Percentiles rank a stretch among this genome's conserved stretches.
These are phyloP conservation scores for Petunia axillaris DNA, from an alignment of 257 asterid species.

Conservation along the genomic window DNA sequence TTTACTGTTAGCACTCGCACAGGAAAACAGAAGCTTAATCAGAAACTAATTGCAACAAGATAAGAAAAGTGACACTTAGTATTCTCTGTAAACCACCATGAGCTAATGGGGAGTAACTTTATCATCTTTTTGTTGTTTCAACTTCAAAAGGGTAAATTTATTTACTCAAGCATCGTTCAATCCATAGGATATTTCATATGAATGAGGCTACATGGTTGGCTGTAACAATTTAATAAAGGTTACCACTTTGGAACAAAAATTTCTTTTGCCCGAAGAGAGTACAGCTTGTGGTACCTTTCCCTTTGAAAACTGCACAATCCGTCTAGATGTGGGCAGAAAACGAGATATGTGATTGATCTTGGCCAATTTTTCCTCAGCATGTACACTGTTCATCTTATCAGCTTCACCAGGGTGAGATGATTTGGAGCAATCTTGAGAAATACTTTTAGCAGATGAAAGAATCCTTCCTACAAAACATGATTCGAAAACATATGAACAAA, in stretches of 20 bases:
- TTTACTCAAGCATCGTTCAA: conserved; percentile 3
- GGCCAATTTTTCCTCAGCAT: conserved; percentile 32
- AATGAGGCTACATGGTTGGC: neutral
- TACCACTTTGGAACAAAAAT: neutral
- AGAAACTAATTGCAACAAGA: neutral
- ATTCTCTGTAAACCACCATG: conserved; percentile 5
- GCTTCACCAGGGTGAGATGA: conserved; percentile 36
- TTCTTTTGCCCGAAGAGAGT: neutral
- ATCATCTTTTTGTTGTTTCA: neutral
- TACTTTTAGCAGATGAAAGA: conserved; percentile 61
- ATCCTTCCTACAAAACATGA: conserved; percentile 65
- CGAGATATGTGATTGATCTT: conserved; percentile 65
- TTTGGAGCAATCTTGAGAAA: conserved; percentile 36
- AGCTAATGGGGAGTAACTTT: neutral
- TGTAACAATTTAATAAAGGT: neutral
- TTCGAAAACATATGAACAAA: neutral
- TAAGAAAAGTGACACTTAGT: neutral
- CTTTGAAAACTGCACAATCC: conserved; percentile 92
- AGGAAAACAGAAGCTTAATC: neutral
- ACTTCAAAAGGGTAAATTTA: neutral
- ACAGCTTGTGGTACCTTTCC: conserved; percentile 61
- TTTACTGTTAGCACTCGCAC: neutral
- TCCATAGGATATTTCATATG: neutral
- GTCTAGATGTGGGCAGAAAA: conserved; percentile 90
- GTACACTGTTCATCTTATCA: conserved; percentile 39